Conservation (phyloP, 768 basidiomycete species). For the Lactarius trivialis region DNA sequence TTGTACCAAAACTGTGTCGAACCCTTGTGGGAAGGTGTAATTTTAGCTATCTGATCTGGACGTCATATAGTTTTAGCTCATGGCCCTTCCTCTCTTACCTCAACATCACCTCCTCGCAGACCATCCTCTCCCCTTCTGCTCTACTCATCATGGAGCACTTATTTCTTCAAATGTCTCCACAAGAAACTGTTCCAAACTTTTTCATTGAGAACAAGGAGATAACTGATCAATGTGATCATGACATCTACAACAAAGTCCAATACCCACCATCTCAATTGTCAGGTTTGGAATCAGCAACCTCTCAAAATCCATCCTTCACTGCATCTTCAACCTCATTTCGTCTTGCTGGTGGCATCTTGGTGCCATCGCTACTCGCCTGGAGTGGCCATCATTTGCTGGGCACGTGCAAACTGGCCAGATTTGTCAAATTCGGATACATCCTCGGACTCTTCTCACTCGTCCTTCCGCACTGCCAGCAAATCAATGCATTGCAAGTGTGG, state of each 20-base stretch:
- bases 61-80: background rate
- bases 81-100: slow-evolving; percentile 1
- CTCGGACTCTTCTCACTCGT: slow-evolving; percentile 33
- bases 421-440: slow-evolving; percentile 37
- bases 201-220: slow-evolving; percentile 11
- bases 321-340: slow-evolving; percentile 32
- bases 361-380: slow-evolving; percentile 50
- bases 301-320: no score
- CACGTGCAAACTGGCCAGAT: slow-evolving; percentile 39
- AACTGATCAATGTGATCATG: slow-evolving; percentile 36
- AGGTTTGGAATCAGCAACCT: no score
- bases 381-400: slow-evolving; percentile 71
- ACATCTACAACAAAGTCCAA: slow-evolving; percentile 56
- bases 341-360: slow-evolving; percentile 30
- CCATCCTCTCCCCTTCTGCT: background rate
- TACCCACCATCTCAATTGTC: no score
- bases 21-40: no score
- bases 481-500: slow-evolving; percentile 37
- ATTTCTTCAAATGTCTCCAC: background rate
- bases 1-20: no score
- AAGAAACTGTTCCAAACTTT: slow-evolving; percentile 1
- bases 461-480: slow-evolving; percentile 37
- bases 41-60: no score
- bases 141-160: slow-evolving; percentile 12
- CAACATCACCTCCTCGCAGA: background rate